phyloP scores from a whole-genome alignment of 208 protist genomes.

The Herpetomonas samuelpessoai region DNA sequence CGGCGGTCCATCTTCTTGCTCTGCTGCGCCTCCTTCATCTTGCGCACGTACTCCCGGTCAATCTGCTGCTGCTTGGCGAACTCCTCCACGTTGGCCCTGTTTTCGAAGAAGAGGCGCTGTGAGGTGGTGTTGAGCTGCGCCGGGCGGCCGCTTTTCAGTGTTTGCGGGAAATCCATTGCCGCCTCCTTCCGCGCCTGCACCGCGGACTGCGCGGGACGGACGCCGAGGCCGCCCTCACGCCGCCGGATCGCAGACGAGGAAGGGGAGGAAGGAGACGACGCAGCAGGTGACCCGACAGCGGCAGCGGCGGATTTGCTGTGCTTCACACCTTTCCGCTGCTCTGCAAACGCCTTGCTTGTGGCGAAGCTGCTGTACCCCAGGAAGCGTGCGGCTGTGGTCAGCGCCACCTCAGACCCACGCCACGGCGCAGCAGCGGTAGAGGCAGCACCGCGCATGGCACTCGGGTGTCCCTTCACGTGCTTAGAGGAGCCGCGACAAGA shows the following conservation, averaged over 20 bases:
- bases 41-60: slow-evolving; percentile 43
- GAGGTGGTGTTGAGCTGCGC: slow-evolving; percentile 57
- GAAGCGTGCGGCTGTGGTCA: too few species aligned
- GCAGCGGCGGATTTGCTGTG: too few species aligned
- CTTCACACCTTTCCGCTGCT: not conserved
- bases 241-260: slow-evolving; percentile 5
- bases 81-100: slow-evolving; percentile 27
- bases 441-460: too few species aligned
- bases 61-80: slow-evolving; percentile 34
- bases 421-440: too few species aligned
- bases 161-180: slow-evolving; percentile 59
- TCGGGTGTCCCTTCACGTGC: too few species aligned
- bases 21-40: slow-evolving; percentile 31
- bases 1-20: slow-evolving; percentile 44
- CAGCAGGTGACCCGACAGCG: too few species aligned
- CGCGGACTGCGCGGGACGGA: slow-evolving; percentile 41
- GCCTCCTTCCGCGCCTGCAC: slow-evolving; percentile 46
- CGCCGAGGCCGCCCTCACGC: not conserved
- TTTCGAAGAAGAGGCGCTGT: slow-evolving; percentile 55
- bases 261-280: not conserved
- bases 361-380: too few species aligned
- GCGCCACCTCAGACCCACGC: too few species aligned
- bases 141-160: slow-evolving; percentile 73
- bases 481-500: too few species aligned
- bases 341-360: not conserved